These are phyloP conservation scores for Rhizoctonia solani DNA, from an alignment of 1,284 basidiomycete species.

Conservation along the genomic window DNA sequence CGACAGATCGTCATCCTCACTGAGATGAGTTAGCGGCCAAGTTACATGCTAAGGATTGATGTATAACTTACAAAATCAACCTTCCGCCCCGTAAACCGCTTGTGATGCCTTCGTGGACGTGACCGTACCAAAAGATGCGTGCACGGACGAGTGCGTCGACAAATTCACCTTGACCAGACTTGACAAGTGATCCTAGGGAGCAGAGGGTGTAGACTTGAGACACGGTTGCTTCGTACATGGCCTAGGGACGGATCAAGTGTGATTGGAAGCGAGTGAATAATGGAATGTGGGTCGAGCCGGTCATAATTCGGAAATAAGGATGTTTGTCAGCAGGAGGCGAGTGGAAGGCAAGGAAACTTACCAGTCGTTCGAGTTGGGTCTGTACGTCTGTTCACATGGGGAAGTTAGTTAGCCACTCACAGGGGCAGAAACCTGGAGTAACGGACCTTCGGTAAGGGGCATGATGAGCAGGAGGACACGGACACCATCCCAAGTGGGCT, in stretches of 20 bases:
- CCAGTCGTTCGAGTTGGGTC: slow-evolving; percentile 57
- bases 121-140: slow-evolving; percentile 83
- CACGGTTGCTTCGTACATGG: slow-evolving; percentile 65
- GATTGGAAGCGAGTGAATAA: background rate
- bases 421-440: slow-evolving; percentile 8
- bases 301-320: background rate
- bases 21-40: slow-evolving; percentile 42
- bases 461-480: slow-evolving; percentile 73
- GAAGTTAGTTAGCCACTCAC: too few relatives aligned
- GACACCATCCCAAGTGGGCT: slow-evolving; percentile 84
- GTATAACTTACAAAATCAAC: slow-evolving; percentile 64
- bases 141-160: slow-evolving; percentile 69
- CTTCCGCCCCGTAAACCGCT: slow-evolving; percentile 79
- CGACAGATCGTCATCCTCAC: slow-evolving; percentile 68
- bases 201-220: slow-evolving; percentile 74
- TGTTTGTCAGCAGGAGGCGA: background rate
- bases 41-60: slow-evolving; percentile 17
- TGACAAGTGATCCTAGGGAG: slow-evolving; percentile 54
- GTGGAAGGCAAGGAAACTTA: slow-evolving; percentile 41
- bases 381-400: slow-evolving; percentile 51
- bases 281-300: background rate
- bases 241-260: slow-evolving; percentile 43
- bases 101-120: slow-evolving; percentile 77
- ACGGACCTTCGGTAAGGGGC: slow-evolving; percentile 78
- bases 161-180: slow-evolving; percentile 55